Percentiles rank a stretch among this genome's conserved stretches.
Conservation (phyloP, 2,329 filamentous ascomycete genomes). For the Coniella vitis region DNA sequence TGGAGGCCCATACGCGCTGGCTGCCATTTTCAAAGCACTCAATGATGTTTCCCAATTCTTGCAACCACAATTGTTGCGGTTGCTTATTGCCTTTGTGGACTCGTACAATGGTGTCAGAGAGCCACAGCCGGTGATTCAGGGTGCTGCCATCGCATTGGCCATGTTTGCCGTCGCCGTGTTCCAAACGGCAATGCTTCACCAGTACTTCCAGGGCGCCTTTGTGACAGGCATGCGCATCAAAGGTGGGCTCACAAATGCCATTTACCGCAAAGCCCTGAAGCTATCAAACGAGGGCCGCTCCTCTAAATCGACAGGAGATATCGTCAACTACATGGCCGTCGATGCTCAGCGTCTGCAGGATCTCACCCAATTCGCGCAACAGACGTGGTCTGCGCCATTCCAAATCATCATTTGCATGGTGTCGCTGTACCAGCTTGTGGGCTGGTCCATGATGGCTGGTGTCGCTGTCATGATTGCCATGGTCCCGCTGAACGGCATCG, state of each 20-base stretch:
- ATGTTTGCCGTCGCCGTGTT: slow-evolving; percentile 87
- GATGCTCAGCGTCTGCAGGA: slow-evolving; percentile 94
- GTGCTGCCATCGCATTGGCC: slow-evolving; percentile 77
- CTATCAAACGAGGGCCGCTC: slow-evolving; percentile 90
- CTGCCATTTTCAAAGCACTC: slow-evolving; percentile 78
- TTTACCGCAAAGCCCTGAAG: slow-evolving; percentile 85
- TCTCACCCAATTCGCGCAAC: slow-evolving; percentile 89
- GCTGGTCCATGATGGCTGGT: slow-evolving; percentile 90
- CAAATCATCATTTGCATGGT: slow-evolving; percentile 95
- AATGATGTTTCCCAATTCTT: slow-evolving; percentile 83
- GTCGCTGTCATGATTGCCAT: slow-evolving; percentile 93
- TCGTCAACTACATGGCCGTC: slow-evolving; percentile 99
- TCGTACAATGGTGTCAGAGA: slow-evolving; percentile 58
- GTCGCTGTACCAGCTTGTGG: slow-evolving; percentile 91
- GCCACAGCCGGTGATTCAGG: slow-evolving; percentile 74
- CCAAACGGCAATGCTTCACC: slow-evolving; percentile 87
- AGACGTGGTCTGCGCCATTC: slow-evolving; percentile 94
- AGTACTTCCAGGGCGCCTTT: slow-evolving; percentile 95
- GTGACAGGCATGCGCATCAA: slow-evolving; percentile 97
- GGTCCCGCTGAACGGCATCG: slow-evolving; percentile 91
- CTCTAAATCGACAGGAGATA: slow-evolving; percentile 88
- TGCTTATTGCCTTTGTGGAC: slow-evolving; percentile 75
- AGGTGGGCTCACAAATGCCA: slow-evolving; percentile 78
- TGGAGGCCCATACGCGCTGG: slow-evolving; percentile 74
- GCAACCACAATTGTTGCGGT: slow-evolving; percentile 82